Percentiles rank a stretch among this genome's conserved stretches.
phyloP scores from a whole-genome alignment of 1,284 basidiomycete species.

The Apiotrichum laibachii region DNA sequence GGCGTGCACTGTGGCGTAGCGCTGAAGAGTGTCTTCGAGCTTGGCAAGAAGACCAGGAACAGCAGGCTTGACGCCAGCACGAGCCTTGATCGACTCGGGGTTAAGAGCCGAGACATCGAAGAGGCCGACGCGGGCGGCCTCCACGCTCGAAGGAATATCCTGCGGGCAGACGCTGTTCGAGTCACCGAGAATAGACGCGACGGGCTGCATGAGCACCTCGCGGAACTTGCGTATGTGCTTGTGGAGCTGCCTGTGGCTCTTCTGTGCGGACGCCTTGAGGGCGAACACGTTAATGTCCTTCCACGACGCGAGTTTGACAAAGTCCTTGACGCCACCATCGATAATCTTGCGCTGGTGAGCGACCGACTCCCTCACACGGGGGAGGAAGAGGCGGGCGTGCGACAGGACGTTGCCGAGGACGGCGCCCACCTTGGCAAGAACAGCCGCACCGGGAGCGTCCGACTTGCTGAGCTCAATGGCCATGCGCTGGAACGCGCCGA shows the following conservation, averaged over 20 bases:
- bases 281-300: slow-evolving; percentile 96
- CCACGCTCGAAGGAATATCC: slow-evolving; percentile 16
- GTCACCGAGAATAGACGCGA: slow-evolving; percentile 50
- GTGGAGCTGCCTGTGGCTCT: slow-evolving; percentile 88
- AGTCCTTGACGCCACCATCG: slow-evolving; percentile 78
- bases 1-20: slow-evolving; percentile 41
- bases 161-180: slow-evolving; percentile 34
- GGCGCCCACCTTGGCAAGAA: slow-evolving; percentile 56
- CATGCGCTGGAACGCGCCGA: slow-evolving; percentile 65
- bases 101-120: slow-evolving; percentile 18
- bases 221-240: slow-evolving; percentile 88
- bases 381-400: slow-evolving; percentile 67
- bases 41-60: slow-evolving; percentile 28
- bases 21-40: slow-evolving; percentile 42
- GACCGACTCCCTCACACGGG: slow-evolving; percentile 59
- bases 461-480: slow-evolving; percentile 22
- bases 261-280: slow-evolving; percentile 84
- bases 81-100: slow-evolving; percentile 11
- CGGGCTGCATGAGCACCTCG: slow-evolving; percentile 76
- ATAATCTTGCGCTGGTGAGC: slow-evolving; percentile 61
- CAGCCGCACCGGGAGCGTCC: slow-evolving; percentile 50
- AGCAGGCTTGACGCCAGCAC: slow-evolving; percentile 9
- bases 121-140: slow-evolving; percentile 2
- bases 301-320: slow-evolving; percentile 96
- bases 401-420: slow-evolving; percentile 66